Conservation (phyloP, 1,284 basidiomycete species). For the Ganoderma meredithae region DNA sequence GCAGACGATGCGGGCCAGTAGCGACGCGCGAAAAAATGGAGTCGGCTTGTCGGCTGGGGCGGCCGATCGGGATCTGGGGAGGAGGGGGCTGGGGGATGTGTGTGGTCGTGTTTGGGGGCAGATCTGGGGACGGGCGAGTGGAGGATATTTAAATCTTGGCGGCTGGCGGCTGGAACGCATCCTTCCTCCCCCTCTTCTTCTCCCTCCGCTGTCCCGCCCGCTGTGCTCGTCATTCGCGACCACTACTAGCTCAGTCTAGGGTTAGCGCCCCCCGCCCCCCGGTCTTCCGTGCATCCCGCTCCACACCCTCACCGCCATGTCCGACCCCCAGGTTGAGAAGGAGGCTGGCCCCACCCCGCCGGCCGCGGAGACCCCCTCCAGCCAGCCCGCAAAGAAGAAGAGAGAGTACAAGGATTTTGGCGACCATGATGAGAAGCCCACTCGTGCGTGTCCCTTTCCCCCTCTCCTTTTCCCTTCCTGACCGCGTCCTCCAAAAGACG, state of each 20-base stretch:
- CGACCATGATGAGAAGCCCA: conserved; percentile 67
- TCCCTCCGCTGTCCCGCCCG: conserved; percentile 29
- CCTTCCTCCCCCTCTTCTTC: conserved; percentile 39
- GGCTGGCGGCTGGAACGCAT: conserved; percentile 32
- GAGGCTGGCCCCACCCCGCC: conserved; percentile 43
- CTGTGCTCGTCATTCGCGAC: conserved; percentile 32
- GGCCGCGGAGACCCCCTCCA: conserved; percentile 31
- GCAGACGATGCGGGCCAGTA: neutral
- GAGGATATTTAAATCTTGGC: conserved; percentile 34
- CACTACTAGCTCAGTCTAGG: conserved; percentile 35
- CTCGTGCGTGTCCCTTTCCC: conserved; percentile 60
- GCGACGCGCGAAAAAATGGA: conserved; percentile 5
- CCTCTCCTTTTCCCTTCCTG: conserved; percentile 4
- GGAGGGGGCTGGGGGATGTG: conserved; percentile 24
- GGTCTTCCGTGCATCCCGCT: conserved; percentile 34
- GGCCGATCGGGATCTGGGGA: conserved; percentile 27
- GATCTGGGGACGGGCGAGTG: conserved; percentile 25
- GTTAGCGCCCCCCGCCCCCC: conserved; percentile 35
- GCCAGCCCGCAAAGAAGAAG: conserved; percentile 68
- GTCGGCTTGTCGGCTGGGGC: conserved; percentile 26
- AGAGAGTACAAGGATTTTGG: conserved; percentile 93
- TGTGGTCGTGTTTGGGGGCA: conserved; percentile 28
- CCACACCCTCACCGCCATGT: conserved; percentile 36
- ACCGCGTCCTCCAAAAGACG: conserved; percentile 56
- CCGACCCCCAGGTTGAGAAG: conserved; percentile 43